Base-by-base conservation (phyloP, 2,329 filamentous ascomycete species). In the Lachnellula cervina region DNA sequence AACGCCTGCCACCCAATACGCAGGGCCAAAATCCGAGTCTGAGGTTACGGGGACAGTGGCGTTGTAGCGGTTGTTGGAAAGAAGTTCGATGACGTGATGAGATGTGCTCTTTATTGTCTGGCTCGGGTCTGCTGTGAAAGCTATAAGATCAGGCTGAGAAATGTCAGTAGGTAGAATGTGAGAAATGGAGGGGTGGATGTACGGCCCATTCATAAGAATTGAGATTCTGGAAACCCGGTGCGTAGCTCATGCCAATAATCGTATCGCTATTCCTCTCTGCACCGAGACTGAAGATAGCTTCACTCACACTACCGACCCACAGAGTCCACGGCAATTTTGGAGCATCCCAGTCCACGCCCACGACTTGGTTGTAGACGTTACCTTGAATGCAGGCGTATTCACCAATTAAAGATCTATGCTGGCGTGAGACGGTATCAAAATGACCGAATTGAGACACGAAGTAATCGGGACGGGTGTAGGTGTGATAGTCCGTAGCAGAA, bases 1-100 rank as follows among this genome's bases (percentile, higher is more conserved):
- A 60, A 66, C 72, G 1, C 79, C 79, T 0, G 77, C 73, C 3
- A 80, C 79, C 61, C 75, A 80, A 67, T 74, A 82, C 0, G 77
- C 67, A 0, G 79, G 79, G 11, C 72, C 70, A 51, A 78, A 74
- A 6, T 17, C 7, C 6, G 52, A 14, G 19, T 73, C 64, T 7
- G 70, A 68, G 2, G 69, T 70, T 1, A 74, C 71, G 0, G 77
- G 76, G 0, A 80, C 73, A 1, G 77, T 79, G 53, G 75, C 69
- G 3, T 73, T 74, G 59, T 80, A 70, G 42, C 71, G 70, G 59
- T 77, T 73, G 3, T 69, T 72, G 4, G 76, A 76, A 49, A 81
- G 72, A 16, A 81, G 73, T 66, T 74, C 69, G 76, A 77, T 79
- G 5, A 77, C 69, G 58, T 76, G 74, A 72, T 76, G 80, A 46